Conservation (phyloP, 352 stramenopile genomes). For the Pythium aquatile region DNA sequence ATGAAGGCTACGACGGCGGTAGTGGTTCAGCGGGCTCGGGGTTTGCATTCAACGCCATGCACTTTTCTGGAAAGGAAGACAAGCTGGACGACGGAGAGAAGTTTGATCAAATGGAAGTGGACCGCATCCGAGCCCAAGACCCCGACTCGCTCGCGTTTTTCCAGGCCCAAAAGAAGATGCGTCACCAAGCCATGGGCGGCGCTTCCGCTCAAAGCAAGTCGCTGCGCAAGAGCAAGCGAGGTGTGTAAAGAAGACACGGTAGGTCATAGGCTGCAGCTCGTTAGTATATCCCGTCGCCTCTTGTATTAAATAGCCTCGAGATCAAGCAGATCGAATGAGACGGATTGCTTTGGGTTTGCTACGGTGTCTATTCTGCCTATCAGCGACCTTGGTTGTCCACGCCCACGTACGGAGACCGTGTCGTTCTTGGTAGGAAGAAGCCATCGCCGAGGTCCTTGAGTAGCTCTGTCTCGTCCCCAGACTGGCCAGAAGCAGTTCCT, state of each 20-base stretch:
- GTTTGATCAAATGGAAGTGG: constrained; percentile 91
- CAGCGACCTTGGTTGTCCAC: constrained; percentile 23
- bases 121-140: constrained; percentile 83
- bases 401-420: constrained; percentile 1
- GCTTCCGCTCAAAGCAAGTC: constrained; percentile 25
- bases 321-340: neutral
- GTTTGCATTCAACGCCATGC: constrained; percentile 13
- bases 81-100: constrained; percentile 90
- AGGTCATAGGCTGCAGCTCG: neutral
- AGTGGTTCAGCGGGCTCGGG: constrained; percentile 1
- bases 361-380: neutral
- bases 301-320: constrained; percentile 6
- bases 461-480: constrained; percentile 20
- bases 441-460: constrained; percentile 23
- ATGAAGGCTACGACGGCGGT: constrained; percentile 18
- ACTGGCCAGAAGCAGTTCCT: constrained; percentile 27
- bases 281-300: neutral
- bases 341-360: neutral
- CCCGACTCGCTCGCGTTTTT: constrained; percentile 92
- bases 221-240: constrained; percentile 33
- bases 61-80: constrained; percentile 48
- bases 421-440: constrained; percentile 24
- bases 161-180: constrained; percentile 87
- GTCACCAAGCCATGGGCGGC: constrained; percentile 34
- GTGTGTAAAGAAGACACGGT: constrained; percentile 22